Conservation (phyloP, 768 basidiomycete species). For the Lactifluus subvellereus region DNA sequence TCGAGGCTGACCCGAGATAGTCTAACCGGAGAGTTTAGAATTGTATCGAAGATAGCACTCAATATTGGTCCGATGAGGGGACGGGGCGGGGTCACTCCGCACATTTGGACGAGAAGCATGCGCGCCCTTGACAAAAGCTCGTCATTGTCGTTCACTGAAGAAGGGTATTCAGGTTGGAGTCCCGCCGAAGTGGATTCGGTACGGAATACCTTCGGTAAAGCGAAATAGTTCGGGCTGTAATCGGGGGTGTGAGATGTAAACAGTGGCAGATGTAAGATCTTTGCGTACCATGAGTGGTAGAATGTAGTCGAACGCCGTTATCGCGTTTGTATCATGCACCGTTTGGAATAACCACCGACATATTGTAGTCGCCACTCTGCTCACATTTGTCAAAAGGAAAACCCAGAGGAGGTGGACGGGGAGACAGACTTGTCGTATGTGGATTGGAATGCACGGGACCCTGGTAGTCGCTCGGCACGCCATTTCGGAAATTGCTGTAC, state of each 20-base stretch:
- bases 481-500: slow-evolving; percentile 60
- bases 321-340: slow-evolving; percentile 71
- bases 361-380: slow-evolving; percentile 56
- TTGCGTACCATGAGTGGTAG: slow-evolving; percentile 67
- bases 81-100: slow-evolving; percentile 74
- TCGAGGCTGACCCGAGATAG: slow-evolving; percentile 3
- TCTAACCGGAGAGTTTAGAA: slow-evolving; percentile 67
- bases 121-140: slow-evolving; percentile 62
- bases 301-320: slow-evolving; percentile 73
- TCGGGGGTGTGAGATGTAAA: slow-evolving; percentile 1
- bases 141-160: slow-evolving; percentile 63
- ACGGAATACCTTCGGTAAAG: slow-evolving; percentile 55
- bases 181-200: not conserved
- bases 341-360: slow-evolving; percentile 76
- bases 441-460: slow-evolving; percentile 75
- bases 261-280: slow-evolving; percentile 4
- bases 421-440: slow-evolving; percentile 67
- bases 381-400: slow-evolving; percentile 1
- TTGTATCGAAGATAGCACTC: slow-evolving; percentile 67
- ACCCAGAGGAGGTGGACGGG: not conserved
- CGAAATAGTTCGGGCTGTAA: slow-evolving; percentile 68
- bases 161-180: not conserved
- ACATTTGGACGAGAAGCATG: slow-evolving; percentile 73
- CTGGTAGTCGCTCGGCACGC: slow-evolving; percentile 65
- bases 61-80: slow-evolving; percentile 63